Base-by-base conservation (phyloP, 768 basidiomycete genomes). In the Leccinum pellstonianum region DNA sequence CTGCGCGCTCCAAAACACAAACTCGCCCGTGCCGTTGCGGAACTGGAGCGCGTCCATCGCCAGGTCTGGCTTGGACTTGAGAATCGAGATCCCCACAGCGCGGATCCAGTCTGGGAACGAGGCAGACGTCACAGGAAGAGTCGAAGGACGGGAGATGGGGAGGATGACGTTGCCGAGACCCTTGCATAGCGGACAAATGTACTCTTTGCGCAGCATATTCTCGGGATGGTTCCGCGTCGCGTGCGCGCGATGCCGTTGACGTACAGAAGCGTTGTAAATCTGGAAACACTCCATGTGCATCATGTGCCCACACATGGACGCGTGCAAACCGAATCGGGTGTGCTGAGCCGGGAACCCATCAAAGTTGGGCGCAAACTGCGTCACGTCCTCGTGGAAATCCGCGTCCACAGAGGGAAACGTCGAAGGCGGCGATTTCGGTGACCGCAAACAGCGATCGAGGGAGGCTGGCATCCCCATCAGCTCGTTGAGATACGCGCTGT, bases 271-370 rank as follows among this genome's bases (percentile, higher is more conserved):
- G 63, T 85, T 94, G 73, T 98, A 98, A 2, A 88, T 88, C 52
- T 89, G 88, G 79, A 98, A 96, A 75, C 97, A 98, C 46, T 90
- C 86, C 62, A 95, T 76, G 75, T 99, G 97, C 95, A 99, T 98
- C 81, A 95, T 86, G 70, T 98, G 97, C 33, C 88, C 93, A 73
- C 96, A 98, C 41, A 93, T 87, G 1, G 95, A 94, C 10, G 88
- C 77, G 68, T 95, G 82, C 12, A 98, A 78, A 2, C 95, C 95
- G 70, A 96, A 96, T 27, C 88, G 86, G 2, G 89, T 90, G 61
- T 84, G 85, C 41, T 82, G 80, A 0, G 83, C 64, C 0, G 90
- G 85, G 71, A 91, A 91, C 0, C 86, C 89, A 64, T 91, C 88
- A 64, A 92, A 91, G 64, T 82, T 85, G 10, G 81, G 71, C 80